Conservation (phyloP, 345 rosid genomes). For the Arabidopsis arenosa region DNA sequence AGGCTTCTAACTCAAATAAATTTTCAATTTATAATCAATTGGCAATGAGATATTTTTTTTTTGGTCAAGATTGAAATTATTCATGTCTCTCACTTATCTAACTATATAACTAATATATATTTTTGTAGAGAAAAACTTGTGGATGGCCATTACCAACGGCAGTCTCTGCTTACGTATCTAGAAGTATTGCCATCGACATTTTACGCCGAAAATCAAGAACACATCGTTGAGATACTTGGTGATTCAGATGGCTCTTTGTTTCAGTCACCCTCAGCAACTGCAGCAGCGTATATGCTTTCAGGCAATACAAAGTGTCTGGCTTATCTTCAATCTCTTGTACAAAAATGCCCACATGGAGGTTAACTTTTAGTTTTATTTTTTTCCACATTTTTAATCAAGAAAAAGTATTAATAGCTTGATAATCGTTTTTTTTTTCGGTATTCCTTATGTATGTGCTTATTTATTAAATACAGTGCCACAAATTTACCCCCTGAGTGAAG, state of each 20-base stretch:
- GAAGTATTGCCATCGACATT: slow-evolving; percentile 52
- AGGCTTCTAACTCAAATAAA: not conserved
- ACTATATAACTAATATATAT: not conserved
- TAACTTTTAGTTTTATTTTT: not conserved
- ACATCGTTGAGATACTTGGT: slow-evolving; percentile 34
- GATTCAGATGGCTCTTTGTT: slow-evolving; percentile 55
- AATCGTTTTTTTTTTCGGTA: not conserved
- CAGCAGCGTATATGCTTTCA: slow-evolving; percentile 59
- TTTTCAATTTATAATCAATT: not conserved
- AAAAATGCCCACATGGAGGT: slow-evolving; percentile 55
- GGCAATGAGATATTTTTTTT: no score
- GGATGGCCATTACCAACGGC: slow-evolving; percentile 19
- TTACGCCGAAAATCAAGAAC: slow-evolving; percentile 39
- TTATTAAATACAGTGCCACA: slow-evolving; percentile 50
- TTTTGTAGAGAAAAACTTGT: slow-evolving; percentile 47
- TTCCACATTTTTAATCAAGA: not conserved
- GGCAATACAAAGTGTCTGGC: slow-evolving; percentile 46
- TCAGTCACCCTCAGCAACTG: slow-evolving; percentile 74
- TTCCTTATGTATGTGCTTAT: not conserved
- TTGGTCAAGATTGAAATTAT: no score
- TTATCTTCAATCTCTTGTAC: slow-evolving; percentile 53
- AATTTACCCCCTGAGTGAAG: slow-evolving; percentile 54
- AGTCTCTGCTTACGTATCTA: slow-evolving; percentile 50
- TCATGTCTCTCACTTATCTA: not conserved
- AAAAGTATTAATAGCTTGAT: not conserved